Evolutionary conservation across 2,329 filamentous ascomycete genomes (phyloP).

Genomic region (Clarireedia hainanense): DNA sequence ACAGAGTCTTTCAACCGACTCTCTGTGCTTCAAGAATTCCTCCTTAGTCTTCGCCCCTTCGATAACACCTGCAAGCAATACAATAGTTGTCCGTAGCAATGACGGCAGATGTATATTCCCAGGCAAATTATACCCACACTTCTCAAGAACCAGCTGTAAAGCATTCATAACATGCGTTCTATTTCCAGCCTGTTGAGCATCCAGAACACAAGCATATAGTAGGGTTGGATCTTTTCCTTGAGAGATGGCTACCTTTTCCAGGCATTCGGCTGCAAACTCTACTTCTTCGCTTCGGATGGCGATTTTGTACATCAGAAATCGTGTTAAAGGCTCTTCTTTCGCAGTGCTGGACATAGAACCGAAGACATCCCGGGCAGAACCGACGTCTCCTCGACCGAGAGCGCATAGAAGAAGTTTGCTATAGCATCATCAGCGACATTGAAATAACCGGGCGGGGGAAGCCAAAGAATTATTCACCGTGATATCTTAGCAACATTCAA

Average conservation of each 20-base stretch:
- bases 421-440: neutral
- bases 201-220: conserved; percentile 72
- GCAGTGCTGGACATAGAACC: conserved; percentile 49
- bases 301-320: conserved; percentile 69
- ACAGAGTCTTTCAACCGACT: conserved; percentile 43
- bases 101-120: conserved; percentile 51
- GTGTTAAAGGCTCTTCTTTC: conserved; percentile 55
- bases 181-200: conserved; percentile 61
- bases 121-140: conserved; percentile 40
- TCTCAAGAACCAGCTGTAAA: conserved; percentile 52
- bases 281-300: conserved; percentile 52
- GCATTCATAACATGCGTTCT: conserved; percentile 50
- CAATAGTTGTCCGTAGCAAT: conserved; percentile 54
- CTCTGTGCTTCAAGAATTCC: neutral
- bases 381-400: conserved; percentile 48
- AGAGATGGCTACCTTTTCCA: conserved; percentile 50
- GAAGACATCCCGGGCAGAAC: conserved; percentile 47
- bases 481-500: conserved; percentile 61
- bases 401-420: conserved; percentile 71
- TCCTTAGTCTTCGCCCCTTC: conserved; percentile 18
- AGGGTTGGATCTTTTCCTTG: conserved; percentile 50
- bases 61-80: conserved; percentile 38
- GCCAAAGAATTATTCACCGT: conserved; percentile 39
- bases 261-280: conserved; percentile 53
- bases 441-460: neutral